Conservation (phyloP, 2,329 filamentous ascomycete genomes). For the Aquanectria penicillioides region DNA sequence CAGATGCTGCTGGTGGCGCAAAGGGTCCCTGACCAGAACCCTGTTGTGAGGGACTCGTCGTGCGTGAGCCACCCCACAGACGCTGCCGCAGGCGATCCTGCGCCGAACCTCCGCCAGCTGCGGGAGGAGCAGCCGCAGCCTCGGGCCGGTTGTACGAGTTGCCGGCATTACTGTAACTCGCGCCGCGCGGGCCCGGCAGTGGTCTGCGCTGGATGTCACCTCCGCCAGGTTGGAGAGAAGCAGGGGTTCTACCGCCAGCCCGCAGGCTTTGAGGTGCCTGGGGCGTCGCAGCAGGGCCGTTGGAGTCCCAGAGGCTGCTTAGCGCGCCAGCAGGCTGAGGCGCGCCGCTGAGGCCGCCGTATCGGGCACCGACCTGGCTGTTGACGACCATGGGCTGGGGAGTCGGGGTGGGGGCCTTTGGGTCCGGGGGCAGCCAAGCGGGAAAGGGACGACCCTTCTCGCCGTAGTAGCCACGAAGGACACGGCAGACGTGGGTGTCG, state of each 20-base stretch:
- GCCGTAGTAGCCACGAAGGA: slow-evolving; percentile 90
- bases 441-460: slow-evolving; percentile 88
- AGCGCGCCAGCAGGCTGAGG: slow-evolving; percentile 50
- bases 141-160: slow-evolving; percentile 29
- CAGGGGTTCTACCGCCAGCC: slow-evolving; percentile 52
- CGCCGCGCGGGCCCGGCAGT: slow-evolving; percentile 51
- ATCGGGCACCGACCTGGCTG: slow-evolving; percentile 62
- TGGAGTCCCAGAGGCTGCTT: slow-evolving; percentile 69
- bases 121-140: slow-evolving; percentile 41
- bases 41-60: slow-evolving; percentile 62
- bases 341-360: slow-evolving; percentile 57
- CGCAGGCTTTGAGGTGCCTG: slow-evolving; percentile 56
- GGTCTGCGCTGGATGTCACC: slow-evolving; percentile 49
- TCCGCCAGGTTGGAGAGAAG: slow-evolving; percentile 39
- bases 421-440: slow-evolving; percentile 88
- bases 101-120: slow-evolving; percentile 61
- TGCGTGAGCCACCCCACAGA: slow-evolving; percentile 72
- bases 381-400: slow-evolving; percentile 64
- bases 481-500: slow-evolving; percentile 93
- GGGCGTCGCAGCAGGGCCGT: slow-evolving; percentile 44
- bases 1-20: slow-evolving; percentile 51
- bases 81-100: slow-evolving; percentile 86
- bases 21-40: slow-evolving; percentile 54
- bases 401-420: slow-evolving; percentile 69
- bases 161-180: slow-evolving; percentile 73